These are phyloP conservation scores for Earliella scabrosa DNA, from an alignment of 1,284 basidiomycete species.

Conservation along the genomic window DNA sequence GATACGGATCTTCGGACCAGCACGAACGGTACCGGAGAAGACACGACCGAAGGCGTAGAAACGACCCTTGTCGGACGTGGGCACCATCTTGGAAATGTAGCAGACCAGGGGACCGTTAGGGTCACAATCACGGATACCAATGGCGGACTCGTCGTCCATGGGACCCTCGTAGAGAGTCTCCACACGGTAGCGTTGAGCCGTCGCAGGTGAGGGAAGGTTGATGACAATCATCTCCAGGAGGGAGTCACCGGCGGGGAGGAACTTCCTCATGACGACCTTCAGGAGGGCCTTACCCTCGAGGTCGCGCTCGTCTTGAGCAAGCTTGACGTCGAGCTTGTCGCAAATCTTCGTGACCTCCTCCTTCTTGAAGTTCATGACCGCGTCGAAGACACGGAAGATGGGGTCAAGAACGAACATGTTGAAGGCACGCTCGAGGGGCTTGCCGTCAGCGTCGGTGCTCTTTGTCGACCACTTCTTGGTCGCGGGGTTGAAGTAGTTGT, in stretches of 20 bases:
- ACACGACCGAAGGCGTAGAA: slow-evolving; percentile 99
- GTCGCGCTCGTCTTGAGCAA: slow-evolving; percentile 90
- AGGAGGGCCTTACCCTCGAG: slow-evolving; percentile 97
- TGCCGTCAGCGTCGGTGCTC: slow-evolving; percentile 80
- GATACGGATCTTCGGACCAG: slow-evolving; percentile 99
- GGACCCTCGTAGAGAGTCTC: slow-evolving; percentile 99
- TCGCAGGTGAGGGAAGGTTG: slow-evolving; percentile 96
- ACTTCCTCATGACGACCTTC: slow-evolving; percentile 99
- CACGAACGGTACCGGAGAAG: slow-evolving; percentile 97
- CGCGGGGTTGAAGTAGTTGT: slow-evolving; percentile 99
- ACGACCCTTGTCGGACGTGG: slow-evolving; percentile 99
- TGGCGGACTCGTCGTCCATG: slow-evolving; percentile 99
- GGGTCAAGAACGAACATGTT: slow-evolving; percentile 98
- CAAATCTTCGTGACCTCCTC: slow-evolving; percentile 86
- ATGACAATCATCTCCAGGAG: slow-evolving; percentile 99
- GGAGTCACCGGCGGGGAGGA: slow-evolving; percentile 98
- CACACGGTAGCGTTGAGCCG: slow-evolving; percentile 98
- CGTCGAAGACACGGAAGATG: slow-evolving; percentile 98
- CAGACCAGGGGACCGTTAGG: slow-evolving; percentile 96
- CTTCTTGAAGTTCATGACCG: slow-evolving; percentile 99
- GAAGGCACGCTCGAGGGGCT: slow-evolving; percentile 91
- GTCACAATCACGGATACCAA: slow-evolving; percentile 99
- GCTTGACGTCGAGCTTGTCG: slow-evolving; percentile 97
- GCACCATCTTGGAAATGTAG: slow-evolving; percentile 99
- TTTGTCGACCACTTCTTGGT: slow-evolving; percentile 98